phyloP scores from a whole-genome alignment of 208 protist species.

The Acanthamoeba polyphaga region DNA sequence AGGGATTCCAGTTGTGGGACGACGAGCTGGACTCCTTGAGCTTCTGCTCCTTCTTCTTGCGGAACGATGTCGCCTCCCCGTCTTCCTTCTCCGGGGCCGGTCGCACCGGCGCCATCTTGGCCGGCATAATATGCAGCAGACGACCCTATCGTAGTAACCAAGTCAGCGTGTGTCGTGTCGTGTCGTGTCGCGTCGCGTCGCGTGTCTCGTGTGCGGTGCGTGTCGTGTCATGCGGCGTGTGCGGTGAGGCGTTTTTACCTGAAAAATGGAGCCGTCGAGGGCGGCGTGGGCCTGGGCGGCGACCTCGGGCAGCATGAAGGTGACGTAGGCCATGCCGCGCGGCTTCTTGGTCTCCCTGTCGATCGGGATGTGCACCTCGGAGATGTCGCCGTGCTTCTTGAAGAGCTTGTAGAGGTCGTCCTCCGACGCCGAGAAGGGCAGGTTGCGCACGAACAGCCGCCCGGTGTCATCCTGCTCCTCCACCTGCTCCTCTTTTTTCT shows the following conservation, averaged over 20 bases:
- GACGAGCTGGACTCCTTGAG: conserved; percentile 64
- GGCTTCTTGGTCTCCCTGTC: conserved; percentile 94
- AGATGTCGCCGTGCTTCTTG: conserved; percentile 86
- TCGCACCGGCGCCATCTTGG: conserved; percentile 79
- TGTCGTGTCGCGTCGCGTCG: neutral
- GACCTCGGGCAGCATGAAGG: conserved; percentile 92
- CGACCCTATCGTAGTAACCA: conserved; percentile 77
- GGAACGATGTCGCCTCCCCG: conserved; percentile 45
- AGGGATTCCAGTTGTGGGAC: conserved; percentile 91
- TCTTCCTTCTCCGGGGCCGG: neutral
- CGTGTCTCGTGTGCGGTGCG: neutral
- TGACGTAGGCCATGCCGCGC: conserved; percentile 95
- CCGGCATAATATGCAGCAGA: conserved; percentile 90
- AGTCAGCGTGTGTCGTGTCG: no score
- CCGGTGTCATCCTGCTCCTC: conserved; percentile 86
- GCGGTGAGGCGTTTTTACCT: conserved; percentile 85
- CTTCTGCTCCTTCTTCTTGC: conserved; percentile 85
- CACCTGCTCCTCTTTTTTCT: conserved; percentile 36
- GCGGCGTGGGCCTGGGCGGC: conserved; percentile 91
- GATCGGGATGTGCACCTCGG: conserved; percentile 94
- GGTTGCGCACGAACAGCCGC: conserved; percentile 96
- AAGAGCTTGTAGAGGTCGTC: conserved; percentile 94
- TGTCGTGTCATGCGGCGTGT: neutral
- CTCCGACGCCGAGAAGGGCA: conserved; percentile 96
- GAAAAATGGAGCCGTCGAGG: conserved; percentile 93